Evolutionary conservation across 2,329 filamentous ascomycete species (phyloP), one percentile per base, ranked within the genome.

Genomic region (Stemphylium beticola): DNA sequence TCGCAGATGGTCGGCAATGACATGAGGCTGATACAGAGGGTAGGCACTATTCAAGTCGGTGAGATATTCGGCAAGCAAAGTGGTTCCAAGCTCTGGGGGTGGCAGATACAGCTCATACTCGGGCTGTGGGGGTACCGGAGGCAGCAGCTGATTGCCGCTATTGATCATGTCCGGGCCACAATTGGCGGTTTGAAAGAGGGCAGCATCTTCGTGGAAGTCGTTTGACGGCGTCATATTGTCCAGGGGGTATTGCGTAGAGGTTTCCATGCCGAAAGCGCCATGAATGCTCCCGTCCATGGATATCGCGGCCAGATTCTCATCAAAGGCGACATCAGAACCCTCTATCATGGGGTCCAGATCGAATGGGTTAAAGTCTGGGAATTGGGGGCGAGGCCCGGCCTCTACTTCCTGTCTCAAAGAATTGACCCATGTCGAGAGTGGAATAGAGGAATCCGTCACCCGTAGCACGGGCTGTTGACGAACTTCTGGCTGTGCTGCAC

Each of bases 1-100:
- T 12, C 63, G 62, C 4, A 68, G 56, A 31, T 71, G 66, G 3
- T 68, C 52, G 3, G 58, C 62, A 14, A 69, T 60, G 6, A 53
- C 52, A 22, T 64, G 56, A 3, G 62, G 65, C 8, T 59, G 56
- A 39, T 62, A 71, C 3, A 71, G 54, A 14, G 66, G 61, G 17
- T 44, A 61, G 0, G 63, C 65, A 2, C 64, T 65, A 32, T 71
- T 71, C 42, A 67, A 61, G 45, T 71, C 65, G 2, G 64, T 61
- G 5, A 69, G 51, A 24, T 56, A 70, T 22, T 71, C 67, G 1
- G 54, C 52, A 4, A 69, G 61, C 17, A 71, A 39, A 12, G 62
- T 57, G 2, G 62, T 63, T 7, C 63, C 68, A 4, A 69, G 51
- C 17, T 67, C 61, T 2, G 65, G 67, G 4, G 57, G 43, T n/a